Evolutionary conservation across 352 stramenopile species (phyloP).

Genomic region (Stephanocyclus meneghinianus): DNA sequence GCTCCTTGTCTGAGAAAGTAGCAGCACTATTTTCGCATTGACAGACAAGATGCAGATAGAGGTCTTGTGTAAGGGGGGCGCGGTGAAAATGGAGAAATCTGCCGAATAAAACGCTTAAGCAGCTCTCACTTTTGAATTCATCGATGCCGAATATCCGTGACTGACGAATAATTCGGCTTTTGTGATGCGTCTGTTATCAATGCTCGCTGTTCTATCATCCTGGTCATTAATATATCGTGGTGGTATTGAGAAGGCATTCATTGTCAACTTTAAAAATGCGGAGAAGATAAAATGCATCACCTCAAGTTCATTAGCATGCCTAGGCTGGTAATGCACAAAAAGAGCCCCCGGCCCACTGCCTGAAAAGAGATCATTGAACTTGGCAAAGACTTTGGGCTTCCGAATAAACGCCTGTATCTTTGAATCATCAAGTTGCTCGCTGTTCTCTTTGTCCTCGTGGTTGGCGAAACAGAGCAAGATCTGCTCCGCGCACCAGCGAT

Average conservation of each 20-base stretch:
- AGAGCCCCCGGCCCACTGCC: constrained; percentile 49
- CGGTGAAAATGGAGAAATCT: background rate
- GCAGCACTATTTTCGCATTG: constrained; percentile 59
- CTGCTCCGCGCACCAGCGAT: constrained; percentile 59
- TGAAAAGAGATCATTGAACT: constrained; percentile 70
- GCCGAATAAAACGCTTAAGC: background rate
- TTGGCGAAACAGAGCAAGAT: constrained; percentile 59
- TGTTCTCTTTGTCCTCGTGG: constrained; percentile 53
- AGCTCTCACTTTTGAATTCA: constrained; percentile 68
- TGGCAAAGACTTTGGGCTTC: constrained; percentile 58
- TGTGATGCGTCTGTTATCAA: constrained; percentile 32
- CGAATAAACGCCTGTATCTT: constrained; percentile 59
- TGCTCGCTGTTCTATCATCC: constrained; percentile 21
- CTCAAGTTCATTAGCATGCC: constrained; percentile 52
- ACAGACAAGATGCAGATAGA: background rate
- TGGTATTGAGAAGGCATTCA: background rate
- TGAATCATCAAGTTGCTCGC: constrained; percentile 52
- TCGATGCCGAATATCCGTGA: constrained; percentile 69
- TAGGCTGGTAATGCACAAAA: constrained; percentile 68
- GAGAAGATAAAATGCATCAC: constrained; percentile 7
- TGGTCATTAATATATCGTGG: background rate
- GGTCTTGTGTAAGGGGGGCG: background rate
- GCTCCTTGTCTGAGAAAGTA: constrained; percentile 78
- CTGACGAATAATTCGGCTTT: constrained; percentile 80
- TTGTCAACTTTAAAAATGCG: background rate